These are phyloP conservation scores for Fagus sylvatica DNA, from an alignment of 306 rosid species.

Conservation along the genomic window DNA sequence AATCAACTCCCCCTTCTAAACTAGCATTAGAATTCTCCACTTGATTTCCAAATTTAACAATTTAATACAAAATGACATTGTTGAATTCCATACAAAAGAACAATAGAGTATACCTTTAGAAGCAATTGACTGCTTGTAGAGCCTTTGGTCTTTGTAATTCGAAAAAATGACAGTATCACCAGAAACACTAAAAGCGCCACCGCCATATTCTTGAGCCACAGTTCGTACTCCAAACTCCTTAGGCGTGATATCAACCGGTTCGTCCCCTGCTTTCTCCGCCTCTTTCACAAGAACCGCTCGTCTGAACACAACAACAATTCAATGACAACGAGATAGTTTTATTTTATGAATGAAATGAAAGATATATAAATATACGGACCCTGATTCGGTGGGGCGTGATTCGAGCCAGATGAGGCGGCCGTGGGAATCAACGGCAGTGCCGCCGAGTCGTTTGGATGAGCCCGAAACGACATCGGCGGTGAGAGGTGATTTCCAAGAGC, in stretches of 20 bases:
- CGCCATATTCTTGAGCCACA: constrained; percentile 93
- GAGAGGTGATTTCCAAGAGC: constrained; percentile 92
- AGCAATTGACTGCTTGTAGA: constrained; percentile 66
- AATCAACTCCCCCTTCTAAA: background rate
- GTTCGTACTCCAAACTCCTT: constrained; percentile 81
- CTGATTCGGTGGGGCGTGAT: constrained; percentile 81
- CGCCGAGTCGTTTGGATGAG: constrained; percentile 73
- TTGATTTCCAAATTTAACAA: background rate
- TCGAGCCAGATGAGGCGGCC: constrained; percentile 91
- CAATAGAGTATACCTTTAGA: constrained; percentile 42
- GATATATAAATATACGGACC: constrained; percentile 34
- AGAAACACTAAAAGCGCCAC: constrained; percentile 75
- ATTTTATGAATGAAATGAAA: background rate
- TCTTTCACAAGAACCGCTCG: constrained; percentile 84
- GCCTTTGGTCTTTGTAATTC: constrained; percentile 86
- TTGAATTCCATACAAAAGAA: background rate
- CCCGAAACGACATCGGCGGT: constrained; percentile 88
- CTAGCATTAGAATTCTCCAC: background rate
- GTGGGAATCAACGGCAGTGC: constrained; percentile 60
- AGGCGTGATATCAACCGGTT: constrained; percentile 76
- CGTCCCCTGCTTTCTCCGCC: constrained; percentile 56
- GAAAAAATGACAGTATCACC: constrained; percentile 70
- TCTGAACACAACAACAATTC: constrained; percentile 34
- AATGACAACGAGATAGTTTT: no score
- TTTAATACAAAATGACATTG: background rate